Percentiles rank a stretch among this genome's conserved stretches.
phyloP scores from a whole-genome alignment of 495 filamentous ascomycete genomes.

The Penicillium psychrofluorescens region DNA sequence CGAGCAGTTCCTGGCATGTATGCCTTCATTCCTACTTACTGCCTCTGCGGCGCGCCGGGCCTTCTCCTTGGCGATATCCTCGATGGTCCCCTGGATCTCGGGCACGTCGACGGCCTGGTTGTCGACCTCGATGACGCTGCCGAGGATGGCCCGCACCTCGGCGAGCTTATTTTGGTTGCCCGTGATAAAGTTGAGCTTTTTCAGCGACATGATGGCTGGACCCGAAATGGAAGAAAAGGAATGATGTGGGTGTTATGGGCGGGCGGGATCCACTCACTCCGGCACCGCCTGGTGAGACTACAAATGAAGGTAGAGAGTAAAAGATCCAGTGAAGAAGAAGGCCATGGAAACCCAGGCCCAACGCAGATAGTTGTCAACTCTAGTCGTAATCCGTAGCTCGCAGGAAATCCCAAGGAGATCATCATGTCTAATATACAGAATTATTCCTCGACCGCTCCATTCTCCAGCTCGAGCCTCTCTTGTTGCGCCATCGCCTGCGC shows the following conservation, averaged over 20 bases:
- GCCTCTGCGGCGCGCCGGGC: slow-evolving; percentile 58
- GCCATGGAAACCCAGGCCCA: slow-evolving; percentile 10
- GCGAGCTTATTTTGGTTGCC: slow-evolving; percentile 87
- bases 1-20: neutral
- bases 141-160: slow-evolving; percentile 82
- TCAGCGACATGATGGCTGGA: slow-evolving; percentile 16
- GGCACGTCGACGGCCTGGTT: slow-evolving; percentile 70
- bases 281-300: neutral
- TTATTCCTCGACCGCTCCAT: slow-evolving; percentile 26
- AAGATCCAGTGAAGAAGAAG: slow-evolving; percentile 1
- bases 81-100: slow-evolving; percentile 88
- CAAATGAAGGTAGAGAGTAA: neutral
- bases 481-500: slow-evolving; percentile 91
- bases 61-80: slow-evolving; percentile 86
- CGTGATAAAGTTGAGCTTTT: slow-evolving; percentile 84
- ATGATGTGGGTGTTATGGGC: neutral
- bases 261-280: neutral
- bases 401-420: slow-evolving; percentile 14
- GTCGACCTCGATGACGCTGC: slow-evolving; percentile 60
- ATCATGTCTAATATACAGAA: slow-evolving; percentile 23
- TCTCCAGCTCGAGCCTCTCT: slow-evolving; percentile 65
- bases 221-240: no score
- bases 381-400: slow-evolving; percentile 26
- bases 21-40: slow-evolving; percentile 13
- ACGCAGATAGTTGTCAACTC: slow-evolving; percentile 13